phyloP scores from a whole-genome alignment of 1,139 yeast genomes.

The Suhomyces chickasaworum region DNA sequence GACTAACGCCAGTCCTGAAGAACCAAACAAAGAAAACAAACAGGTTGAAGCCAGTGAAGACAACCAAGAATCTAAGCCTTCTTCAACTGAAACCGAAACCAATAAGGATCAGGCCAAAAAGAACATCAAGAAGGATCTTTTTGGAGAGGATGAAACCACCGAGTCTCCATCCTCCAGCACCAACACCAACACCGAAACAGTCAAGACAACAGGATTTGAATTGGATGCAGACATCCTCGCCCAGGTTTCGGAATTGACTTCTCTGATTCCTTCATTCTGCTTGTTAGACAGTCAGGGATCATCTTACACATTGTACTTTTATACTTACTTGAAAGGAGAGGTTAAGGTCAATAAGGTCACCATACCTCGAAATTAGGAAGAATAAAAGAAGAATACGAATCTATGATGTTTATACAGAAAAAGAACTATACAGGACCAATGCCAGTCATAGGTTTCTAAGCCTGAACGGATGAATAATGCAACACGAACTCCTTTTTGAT shows the following conservation, averaged over 20 bases:
- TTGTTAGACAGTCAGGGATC: conserved; percentile 79
- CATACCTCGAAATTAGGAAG: conserved; percentile 6
- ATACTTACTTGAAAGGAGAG: conserved; percentile 77
- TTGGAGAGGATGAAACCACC: conserved; percentile 17
- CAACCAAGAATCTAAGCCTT: not conserved
- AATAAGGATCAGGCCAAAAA: no score
- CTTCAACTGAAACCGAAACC: not conserved
- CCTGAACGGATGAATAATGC: conserved; percentile 59
- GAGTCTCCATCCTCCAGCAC: conserved; percentile 2
- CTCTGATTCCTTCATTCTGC: conserved; percentile 81
- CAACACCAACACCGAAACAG: not conserved
- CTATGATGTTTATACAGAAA: conserved; percentile 5
- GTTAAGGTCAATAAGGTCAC: conserved; percentile 91
- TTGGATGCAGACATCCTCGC: conserved; percentile 20
- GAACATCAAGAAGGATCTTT: conserved; percentile 3
- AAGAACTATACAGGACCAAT: not conserved
- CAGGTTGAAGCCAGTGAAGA: not conserved
- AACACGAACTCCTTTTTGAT: conserved; percentile 81
- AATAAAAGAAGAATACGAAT: not conserved
- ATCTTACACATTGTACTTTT: conserved; percentile 79
- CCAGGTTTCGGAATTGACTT: conserved; percentile 20
- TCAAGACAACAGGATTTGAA: conserved; percentile 15
- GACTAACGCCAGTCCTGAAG: conserved; percentile 15
- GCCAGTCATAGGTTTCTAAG: conserved; percentile 24
- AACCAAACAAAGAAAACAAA: conserved; percentile 15